Conservation (phyloP, 257 asterid genomes). For the Solanum pinnatisectum region DNA sequence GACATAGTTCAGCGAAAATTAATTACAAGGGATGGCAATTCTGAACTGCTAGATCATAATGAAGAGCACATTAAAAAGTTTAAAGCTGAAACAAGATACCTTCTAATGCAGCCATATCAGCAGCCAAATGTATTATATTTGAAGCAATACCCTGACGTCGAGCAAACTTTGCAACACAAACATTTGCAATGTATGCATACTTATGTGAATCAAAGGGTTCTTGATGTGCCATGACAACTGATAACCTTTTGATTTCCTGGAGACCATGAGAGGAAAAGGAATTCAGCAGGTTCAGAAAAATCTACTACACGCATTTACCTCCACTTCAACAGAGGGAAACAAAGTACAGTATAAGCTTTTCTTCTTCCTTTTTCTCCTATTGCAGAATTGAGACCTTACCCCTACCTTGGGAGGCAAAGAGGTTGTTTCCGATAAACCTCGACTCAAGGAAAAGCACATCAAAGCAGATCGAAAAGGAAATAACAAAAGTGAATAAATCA, state of each 20-base stretch:
- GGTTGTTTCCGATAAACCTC: neutral
- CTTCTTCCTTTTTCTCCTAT: neutral
- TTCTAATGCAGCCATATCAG: slow-evolving; percentile 48
- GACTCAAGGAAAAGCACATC: neutral
- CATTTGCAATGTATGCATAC: slow-evolving; percentile 85
- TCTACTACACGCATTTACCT: neutral
- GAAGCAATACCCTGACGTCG: slow-evolving; percentile 92
- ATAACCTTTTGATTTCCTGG: slow-evolving; percentile 52
- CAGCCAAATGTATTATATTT: slow-evolving; percentile 66
- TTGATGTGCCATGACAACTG: slow-evolving; percentile 50
- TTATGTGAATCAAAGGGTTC: slow-evolving; percentile 55
- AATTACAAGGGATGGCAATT: neutral
- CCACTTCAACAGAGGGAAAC: neutral
- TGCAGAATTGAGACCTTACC: neutral
- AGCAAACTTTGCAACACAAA: slow-evolving; percentile 82
- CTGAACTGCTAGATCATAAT: neutral
- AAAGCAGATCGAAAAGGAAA: neutral
- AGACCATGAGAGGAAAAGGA: neutral
- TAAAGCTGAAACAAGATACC: slow-evolving; percentile 33
- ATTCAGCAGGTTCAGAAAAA: neutral
- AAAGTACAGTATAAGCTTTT: neutral
- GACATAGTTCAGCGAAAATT: neutral
- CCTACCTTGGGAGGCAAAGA: neutral
- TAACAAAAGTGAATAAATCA: neutral
- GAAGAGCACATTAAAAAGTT: neutral